Percentiles rank a stretch among this genome's conserved stretches.
These are phyloP conservation scores for Alternaria panax DNA, from an alignment of 2,329 filamentous ascomycete genomes.

Conservation along the genomic window DNA sequence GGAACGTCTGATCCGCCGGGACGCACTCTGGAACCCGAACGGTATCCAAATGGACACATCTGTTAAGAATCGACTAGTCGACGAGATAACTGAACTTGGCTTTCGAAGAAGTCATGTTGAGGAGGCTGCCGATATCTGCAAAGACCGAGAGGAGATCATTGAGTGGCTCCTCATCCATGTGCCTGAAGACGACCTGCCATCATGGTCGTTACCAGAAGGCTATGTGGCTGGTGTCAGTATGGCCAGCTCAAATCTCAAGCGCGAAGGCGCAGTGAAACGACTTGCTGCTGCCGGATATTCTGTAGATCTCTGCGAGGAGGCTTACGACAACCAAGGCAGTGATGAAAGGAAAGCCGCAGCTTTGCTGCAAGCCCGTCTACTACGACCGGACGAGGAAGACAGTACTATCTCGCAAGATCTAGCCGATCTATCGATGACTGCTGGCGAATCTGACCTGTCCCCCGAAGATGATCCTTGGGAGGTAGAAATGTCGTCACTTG, in stretches of 20 bases:
- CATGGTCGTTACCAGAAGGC: constrained; percentile 88
- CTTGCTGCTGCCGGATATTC: constrained; percentile 86
- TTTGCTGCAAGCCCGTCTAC: constrained; percentile 74
- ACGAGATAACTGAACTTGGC: constrained; percentile 77
- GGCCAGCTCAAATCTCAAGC: constrained; percentile 79
- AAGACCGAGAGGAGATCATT: constrained; percentile 88
- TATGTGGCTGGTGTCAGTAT: constrained; percentile 91
- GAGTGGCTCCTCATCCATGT: constrained; percentile 98
- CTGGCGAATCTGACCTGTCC: constrained; percentile 52
- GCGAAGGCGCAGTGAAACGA: constrained; percentile 82
- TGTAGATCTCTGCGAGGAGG: constrained; percentile 78
- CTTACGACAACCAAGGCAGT: constrained; percentile 72
- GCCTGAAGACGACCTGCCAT: constrained; percentile 93
- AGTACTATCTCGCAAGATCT: constrained; percentile 43
- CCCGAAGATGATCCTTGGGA: constrained; percentile 72
- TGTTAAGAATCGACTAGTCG: constrained; percentile 68
- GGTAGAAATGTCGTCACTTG: constrained; percentile 83
- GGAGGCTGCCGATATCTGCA: constrained; percentile 86
- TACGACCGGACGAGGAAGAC: constrained; percentile 52
- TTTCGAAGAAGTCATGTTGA: constrained; percentile 90
- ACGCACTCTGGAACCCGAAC: constrained; percentile 88
- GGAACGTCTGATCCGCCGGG: constrained; percentile 78
- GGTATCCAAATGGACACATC: constrained; percentile 68
- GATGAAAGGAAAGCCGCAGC: constrained; percentile 82
- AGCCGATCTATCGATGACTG: constrained; percentile 35